These are phyloP conservation scores for Thielaviopsis punctulata DNA, from an alignment of 2,329 filamentous ascomycete species.

Conservation along the genomic window DNA sequence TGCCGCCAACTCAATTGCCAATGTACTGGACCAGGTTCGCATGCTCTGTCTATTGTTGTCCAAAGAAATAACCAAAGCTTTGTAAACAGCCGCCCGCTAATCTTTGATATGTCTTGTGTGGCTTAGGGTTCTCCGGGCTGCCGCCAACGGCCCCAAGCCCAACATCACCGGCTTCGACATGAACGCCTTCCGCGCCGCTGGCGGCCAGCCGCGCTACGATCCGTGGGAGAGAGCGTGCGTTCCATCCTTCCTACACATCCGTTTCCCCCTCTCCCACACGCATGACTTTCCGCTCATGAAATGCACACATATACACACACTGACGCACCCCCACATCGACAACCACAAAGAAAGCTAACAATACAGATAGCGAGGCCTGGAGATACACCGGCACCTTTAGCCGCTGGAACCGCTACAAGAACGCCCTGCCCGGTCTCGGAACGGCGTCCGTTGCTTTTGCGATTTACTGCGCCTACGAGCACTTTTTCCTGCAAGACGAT, in stretches of 20 bases:
- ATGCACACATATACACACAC: too few species aligned
- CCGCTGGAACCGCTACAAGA: slow-evolving; percentile 76
- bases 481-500: slow-evolving; percentile 65
- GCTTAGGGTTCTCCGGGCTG: slow-evolving; percentile 31
- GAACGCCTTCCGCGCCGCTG: slow-evolving; percentile 56
- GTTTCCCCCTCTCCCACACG: background rate
- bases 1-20: background rate
- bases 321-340: too few species aligned
- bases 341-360: background rate
- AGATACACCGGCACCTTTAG: slow-evolving; percentile 80
- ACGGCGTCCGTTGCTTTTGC: slow-evolving; percentile 85
- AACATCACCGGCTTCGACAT: slow-evolving; percentile 90
- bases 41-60: background rate
- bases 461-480: slow-evolving; percentile 77
- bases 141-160: slow-evolving; percentile 35
- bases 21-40: background rate
- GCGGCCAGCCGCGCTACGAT: slow-evolving; percentile 45
- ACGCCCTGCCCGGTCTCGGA: slow-evolving; percentile 74
- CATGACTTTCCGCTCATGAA: slow-evolving; percentile 6
- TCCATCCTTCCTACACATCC: background rate
- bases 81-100: too few species aligned
- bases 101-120: background rate
- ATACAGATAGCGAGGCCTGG: slow-evolving; percentile 64
- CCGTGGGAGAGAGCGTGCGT: slow-evolving; percentile 50
- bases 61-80: too few species aligned